These are phyloP conservation scores for Gloeostereum incarnatum DNA, from an alignment of 768 basidiomycete genomes.

Conservation along the genomic window DNA sequence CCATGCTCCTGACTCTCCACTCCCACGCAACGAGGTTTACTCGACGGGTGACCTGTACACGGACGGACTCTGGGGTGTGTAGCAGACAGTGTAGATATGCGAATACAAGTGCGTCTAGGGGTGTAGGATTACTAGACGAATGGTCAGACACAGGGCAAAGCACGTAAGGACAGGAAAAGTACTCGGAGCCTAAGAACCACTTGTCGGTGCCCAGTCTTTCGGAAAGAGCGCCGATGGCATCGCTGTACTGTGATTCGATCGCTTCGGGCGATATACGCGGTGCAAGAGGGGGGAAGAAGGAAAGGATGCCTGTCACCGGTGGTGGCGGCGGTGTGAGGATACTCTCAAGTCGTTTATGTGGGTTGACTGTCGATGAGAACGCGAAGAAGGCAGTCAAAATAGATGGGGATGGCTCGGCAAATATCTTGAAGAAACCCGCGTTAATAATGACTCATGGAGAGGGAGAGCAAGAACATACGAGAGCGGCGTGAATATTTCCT, in stretches of 20 bases:
- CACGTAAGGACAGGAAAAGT: constrained; percentile 12
- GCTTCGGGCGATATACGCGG: constrained; percentile 38
- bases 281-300: constrained; percentile 47
- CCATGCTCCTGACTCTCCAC: constrained; percentile 48
- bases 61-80: constrained; percentile 29
- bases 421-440: constrained; percentile 23
- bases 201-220: constrained; percentile 67
- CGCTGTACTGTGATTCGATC: constrained; percentile 51
- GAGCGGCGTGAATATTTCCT: constrained; percentile 64
- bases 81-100: constrained; percentile 71
- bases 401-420: constrained; percentile 36
- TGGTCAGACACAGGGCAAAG: background rate
- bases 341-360: constrained; percentile 28
- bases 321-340: constrained; percentile 58
- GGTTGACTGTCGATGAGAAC: constrained; percentile 18
- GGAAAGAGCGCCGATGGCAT: constrained; percentile 65
- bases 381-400: constrained; percentile 33
- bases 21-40: constrained; percentile 82
- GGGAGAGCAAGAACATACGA: constrained; percentile 33
- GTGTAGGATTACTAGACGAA: constrained; percentile 57
- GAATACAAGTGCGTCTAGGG: constrained; percentile 75
- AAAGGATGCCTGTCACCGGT: constrained; percentile 60
- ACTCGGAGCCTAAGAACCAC: constrained; percentile 79
- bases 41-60: constrained; percentile 59
- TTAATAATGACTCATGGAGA: constrained; percentile 6